Percentiles rank a stretch among this genome's conserved stretches.
Evolutionary conservation across 345 rosid genomes (phyloP).

Genomic region (Mercurialis annua): DNA sequence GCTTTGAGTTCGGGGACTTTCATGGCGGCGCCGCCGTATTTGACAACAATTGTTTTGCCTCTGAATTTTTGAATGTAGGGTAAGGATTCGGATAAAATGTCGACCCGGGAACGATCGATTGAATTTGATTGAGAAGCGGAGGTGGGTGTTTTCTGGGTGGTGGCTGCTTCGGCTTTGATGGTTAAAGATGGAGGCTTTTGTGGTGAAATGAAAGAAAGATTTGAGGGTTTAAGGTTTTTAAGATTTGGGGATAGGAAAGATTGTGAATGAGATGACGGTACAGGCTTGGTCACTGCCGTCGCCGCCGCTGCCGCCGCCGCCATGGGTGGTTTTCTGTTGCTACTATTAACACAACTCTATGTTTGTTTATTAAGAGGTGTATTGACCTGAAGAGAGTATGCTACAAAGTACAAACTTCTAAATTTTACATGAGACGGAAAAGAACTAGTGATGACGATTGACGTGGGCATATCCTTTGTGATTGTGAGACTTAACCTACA

Average conservation of each 20-base stretch:
- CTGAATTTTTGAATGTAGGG: constrained; percentile 91
- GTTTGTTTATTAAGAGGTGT: background rate
- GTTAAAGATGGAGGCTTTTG: background rate
- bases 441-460: too few species aligned
- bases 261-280: background rate
- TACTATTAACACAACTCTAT: background rate
- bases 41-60: constrained; percentile 86
- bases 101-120: constrained; percentile 51
- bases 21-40: constrained; percentile 98
- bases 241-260: constrained; percentile 2
- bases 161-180: constrained; percentile 8
- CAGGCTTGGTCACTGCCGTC: background rate
- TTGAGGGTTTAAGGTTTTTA: background rate
- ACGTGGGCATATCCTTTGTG: too few species aligned
- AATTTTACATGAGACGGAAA: too few species aligned
- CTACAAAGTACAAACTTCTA: too few species aligned
- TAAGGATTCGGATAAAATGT: constrained; percentile 77
- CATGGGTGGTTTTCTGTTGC: background rate
- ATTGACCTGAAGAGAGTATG: too few species aligned
- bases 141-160: constrained; percentile 4
- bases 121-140: constrained; percentile 1
- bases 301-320: background rate
- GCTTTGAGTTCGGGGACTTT: constrained; percentile 63
- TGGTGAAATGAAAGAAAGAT: background rate
- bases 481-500: too few species aligned